phyloP scores from a whole-genome alignment of 192 early-diverging fungal species.

The Diversispora eburnea region DNA sequence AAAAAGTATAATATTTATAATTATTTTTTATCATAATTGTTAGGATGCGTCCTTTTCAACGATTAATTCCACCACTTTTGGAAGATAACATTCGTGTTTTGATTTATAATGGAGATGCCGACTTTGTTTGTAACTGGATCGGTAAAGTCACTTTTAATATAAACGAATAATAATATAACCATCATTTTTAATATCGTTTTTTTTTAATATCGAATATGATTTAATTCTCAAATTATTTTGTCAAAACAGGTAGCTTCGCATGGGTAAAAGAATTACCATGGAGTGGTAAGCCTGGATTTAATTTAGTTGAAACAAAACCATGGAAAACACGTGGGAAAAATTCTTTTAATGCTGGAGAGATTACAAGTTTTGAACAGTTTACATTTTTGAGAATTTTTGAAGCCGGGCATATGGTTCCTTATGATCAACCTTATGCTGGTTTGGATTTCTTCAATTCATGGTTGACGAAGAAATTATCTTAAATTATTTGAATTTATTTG shows the following conservation, averaged over 20 bases:
- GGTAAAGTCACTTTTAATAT: conserved; percentile 32
- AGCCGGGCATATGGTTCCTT: conserved; percentile 92
- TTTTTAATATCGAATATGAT: background rate
- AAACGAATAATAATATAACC: background rate
- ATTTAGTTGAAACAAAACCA: conserved; percentile 57
- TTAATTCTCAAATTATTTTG: conserved; percentile 1
- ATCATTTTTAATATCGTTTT: too few relatives aligned
- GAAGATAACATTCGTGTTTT: conserved; percentile 78
- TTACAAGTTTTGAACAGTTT: conserved; percentile 65
- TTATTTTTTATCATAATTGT: conserved; percentile 23
- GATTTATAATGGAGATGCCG: conserved; percentile 87
- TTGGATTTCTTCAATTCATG: conserved; percentile 88
- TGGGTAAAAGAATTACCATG: conserved; percentile 86
- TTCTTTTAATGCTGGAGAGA: conserved; percentile 53
- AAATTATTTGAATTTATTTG: too few relatives aligned
- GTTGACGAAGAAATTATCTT: conserved; percentile 27
- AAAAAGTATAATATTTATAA: background rate
- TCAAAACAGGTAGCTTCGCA: conserved; percentile 78
- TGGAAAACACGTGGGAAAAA: conserved; percentile 66
- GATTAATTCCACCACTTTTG: conserved; percentile 65
- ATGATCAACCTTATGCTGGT: conserved; percentile 81
- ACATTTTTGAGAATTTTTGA: conserved; percentile 84
- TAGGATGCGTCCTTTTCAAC: conserved; percentile 78
- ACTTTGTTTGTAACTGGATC: conserved; percentile 91
- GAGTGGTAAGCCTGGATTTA: conserved; percentile 70